Evolutionary conservation across 805 yeast genomes (phyloP).

Genomic region (Saccharomycopsis microspora): DNA sequence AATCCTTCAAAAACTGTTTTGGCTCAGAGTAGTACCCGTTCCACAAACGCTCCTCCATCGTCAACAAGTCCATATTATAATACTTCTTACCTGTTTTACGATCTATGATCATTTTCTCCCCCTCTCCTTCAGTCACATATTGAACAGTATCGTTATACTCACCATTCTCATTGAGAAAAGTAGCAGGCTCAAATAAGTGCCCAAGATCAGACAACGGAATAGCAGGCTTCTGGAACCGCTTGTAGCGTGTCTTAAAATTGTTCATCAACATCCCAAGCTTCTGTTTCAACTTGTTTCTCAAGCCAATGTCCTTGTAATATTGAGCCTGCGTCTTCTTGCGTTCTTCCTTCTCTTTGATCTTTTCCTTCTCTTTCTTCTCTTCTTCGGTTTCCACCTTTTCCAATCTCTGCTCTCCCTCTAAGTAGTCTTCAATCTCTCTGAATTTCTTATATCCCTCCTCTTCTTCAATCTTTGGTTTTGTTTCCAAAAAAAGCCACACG

Average conservation of each 20-base stretch:
- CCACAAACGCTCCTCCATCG: constrained; percentile 92
- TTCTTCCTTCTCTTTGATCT: constrained; percentile 28
- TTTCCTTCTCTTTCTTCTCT: constrained; percentile 15
- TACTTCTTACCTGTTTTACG: constrained; percentile 59
- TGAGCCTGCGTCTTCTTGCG: constrained; percentile 31
- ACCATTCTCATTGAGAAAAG: background rate
- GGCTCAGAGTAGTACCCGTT: constrained; percentile 94
- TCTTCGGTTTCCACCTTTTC: constrained; percentile 58
- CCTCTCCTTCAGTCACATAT: constrained; percentile 36
- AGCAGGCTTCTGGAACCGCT: constrained; percentile 81
- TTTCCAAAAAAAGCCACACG: constrained; percentile 40
- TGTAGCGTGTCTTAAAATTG: constrained; percentile 73
- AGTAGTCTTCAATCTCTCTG: constrained; percentile 18
- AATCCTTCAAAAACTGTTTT: constrained; percentile 74
- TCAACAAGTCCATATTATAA: constrained; percentile 86
- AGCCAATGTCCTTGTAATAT: constrained; percentile 59
- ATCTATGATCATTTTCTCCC: constrained; percentile 65
- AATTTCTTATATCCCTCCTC: constrained; percentile 26
- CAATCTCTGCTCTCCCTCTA: constrained; percentile 49
- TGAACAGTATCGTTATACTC: constrained; percentile 19
- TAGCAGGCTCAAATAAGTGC: constrained; percentile 68
- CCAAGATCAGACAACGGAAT: constrained; percentile 66
- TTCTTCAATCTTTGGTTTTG: constrained; percentile 72
- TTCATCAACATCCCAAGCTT: constrained; percentile 86
- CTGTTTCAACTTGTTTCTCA: constrained; percentile 77